These are phyloP conservation scores for Peronospora tabacina DNA, from an alignment of 352 stramenopile species.

Conservation along the genomic window DNA sequence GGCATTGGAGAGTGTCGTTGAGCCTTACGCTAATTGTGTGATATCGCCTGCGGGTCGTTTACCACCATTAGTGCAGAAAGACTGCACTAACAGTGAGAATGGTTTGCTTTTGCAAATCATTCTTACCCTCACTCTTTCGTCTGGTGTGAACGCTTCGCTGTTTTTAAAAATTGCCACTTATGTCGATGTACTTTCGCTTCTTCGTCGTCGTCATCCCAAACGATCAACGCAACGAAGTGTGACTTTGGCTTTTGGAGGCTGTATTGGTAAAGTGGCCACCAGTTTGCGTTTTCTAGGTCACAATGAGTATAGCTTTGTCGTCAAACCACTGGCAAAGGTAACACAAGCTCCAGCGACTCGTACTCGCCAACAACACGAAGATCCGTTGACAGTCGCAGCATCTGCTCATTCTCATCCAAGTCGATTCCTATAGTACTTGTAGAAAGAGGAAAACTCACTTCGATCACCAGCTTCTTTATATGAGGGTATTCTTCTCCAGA, in stretches of 20 bases:
- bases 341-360: conserved; percentile 38
- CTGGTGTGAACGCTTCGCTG: not conserved
- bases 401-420: conserved; percentile 55
- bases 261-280: conserved; percentile 73
- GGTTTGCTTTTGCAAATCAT: no score
- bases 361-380: conserved; percentile 27
- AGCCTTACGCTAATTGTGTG: conserved; percentile 3
- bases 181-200: conserved; percentile 3
- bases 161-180: not conserved
- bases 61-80: conserved; percentile 56
- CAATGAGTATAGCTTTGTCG: conserved; percentile 73
- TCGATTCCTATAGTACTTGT: conserved; percentile 49
- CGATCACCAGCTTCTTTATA: conserved; percentile 57
- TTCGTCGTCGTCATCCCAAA: conserved; percentile 36
- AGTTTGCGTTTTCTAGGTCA: conserved; percentile 66
- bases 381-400: conserved; percentile 32
- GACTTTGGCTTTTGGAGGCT: conserved; percentile 34
- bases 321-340: conserved; percentile 77
- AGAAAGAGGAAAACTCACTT: conserved; percentile 52
- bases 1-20: conserved; percentile 1
- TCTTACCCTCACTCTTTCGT: conserved; percentile 23
- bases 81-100: no score
- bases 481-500: conserved; percentile 35
- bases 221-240: conserved; percentile 25
- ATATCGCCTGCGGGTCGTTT: conserved; percentile 44